A percentile compares a stretch with the other conserved stretches of the same genome.
phyloP scores from a whole-genome alignment of 1,284 basidiomycete species.

The Polyporus tsugae region DNA sequence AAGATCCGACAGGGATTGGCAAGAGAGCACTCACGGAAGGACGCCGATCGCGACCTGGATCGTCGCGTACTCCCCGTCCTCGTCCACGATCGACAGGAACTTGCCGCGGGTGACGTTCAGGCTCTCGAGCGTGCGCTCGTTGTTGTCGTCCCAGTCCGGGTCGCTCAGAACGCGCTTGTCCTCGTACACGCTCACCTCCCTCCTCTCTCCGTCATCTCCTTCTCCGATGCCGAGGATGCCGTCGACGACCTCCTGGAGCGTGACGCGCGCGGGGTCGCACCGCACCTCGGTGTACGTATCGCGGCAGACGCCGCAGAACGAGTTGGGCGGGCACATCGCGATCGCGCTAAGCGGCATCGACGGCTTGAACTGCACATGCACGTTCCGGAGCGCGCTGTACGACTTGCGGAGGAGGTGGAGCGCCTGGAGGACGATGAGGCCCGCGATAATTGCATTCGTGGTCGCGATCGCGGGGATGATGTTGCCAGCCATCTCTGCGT shows the following conservation, averaged over 20 bases:
- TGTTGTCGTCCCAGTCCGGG: constrained; percentile 91
- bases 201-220: constrained; percentile 43
- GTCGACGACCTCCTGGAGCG: constrained; percentile 77
- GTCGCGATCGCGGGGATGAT: constrained; percentile 99
- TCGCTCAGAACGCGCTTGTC: constrained; percentile 85
- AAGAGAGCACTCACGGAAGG: constrained; percentile 67
- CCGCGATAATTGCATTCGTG: constrained; percentile 97
- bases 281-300: constrained; percentile 83
- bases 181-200: constrained; percentile 86
- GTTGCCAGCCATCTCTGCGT: constrained; percentile 97
- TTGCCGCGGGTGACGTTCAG: constrained; percentile 78
- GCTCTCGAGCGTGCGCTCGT: constrained; percentile 75
- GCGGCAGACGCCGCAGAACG: constrained; percentile 84
- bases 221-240: constrained; percentile 62
- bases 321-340: constrained; percentile 71
- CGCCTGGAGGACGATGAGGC: constrained; percentile 93
- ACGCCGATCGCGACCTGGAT: constrained; percentile 76
- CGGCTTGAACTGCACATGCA: constrained; percentile 81
- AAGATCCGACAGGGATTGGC: neutral
- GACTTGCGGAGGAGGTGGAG: constrained; percentile 81
- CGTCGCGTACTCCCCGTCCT: constrained; percentile 81
- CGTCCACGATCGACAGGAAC: constrained; percentile 89
- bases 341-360: constrained; percentile 77
- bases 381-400: constrained; percentile 66
- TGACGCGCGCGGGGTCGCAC: constrained; percentile 73